A percentile compares a stretch with the other conserved stretches of the same genome.
phyloP scores from a whole-genome alignment of 1,139 yeast genomes.

The Scheffersomyces quercinus region DNA sequence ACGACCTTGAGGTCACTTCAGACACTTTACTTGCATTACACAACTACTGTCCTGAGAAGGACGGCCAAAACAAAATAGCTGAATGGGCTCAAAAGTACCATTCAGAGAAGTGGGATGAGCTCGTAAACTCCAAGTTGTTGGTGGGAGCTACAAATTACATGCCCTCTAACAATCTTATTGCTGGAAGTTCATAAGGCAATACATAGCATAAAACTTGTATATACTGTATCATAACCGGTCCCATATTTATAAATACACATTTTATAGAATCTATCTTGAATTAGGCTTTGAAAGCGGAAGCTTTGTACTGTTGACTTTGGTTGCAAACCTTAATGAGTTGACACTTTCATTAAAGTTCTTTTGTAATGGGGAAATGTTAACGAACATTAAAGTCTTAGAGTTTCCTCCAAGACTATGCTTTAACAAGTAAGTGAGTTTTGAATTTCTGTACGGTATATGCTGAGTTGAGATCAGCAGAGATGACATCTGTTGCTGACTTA shows the following conservation, averaged over 20 bases:
- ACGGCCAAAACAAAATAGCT: slow-evolving; percentile 48
- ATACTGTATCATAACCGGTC: neutral
- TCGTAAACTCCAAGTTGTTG: slow-evolving; percentile 37
- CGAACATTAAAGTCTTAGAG: slow-evolving; percentile 93
- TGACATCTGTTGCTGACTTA: slow-evolving; percentile 41
- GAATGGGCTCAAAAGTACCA: slow-evolving; percentile 54
- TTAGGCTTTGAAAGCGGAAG: slow-evolving; percentile 9
- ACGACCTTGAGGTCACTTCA: slow-evolving; percentile 49
- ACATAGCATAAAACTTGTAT: slow-evolving; percentile 4
- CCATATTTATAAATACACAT: neutral
- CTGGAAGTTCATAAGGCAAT: slow-evolving; percentile 8
- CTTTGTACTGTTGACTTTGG: slow-evolving; percentile 68
- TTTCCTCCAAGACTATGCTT: slow-evolving; percentile 84
- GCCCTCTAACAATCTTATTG: slow-evolving; percentile 23
- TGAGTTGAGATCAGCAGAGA: slow-evolving; percentile 36
- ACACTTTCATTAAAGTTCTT: slow-evolving; percentile 73
- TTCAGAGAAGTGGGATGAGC: slow-evolving; percentile 50
- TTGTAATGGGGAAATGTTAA: slow-evolving; percentile 72
- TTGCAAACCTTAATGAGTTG: slow-evolving; percentile 86
- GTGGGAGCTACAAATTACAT: slow-evolving; percentile 34
- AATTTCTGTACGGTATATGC: slow-evolving; percentile 57
- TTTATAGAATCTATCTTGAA: slow-evolving; percentile 5
- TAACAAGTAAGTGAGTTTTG: slow-evolving; percentile 73
- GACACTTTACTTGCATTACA: slow-evolving; percentile 59
- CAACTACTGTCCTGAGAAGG: slow-evolving; percentile 57